Base-by-base conservation (phyloP, 169 alveolate species). In the Sarcocystis neurona region DNA sequence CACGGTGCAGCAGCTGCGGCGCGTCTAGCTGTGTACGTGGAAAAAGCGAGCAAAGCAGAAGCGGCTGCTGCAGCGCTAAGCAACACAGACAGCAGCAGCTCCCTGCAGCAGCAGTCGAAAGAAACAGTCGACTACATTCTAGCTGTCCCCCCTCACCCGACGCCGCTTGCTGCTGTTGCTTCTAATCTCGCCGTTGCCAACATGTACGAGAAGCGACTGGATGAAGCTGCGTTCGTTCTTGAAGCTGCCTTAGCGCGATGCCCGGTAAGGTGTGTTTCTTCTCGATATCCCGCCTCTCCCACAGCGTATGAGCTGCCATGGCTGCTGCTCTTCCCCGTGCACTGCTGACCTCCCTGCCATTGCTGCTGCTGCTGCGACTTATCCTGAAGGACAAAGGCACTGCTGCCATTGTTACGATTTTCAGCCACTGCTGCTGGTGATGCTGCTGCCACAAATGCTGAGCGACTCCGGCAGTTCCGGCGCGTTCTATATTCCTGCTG, bases 171-270 rank as follows among this genome's bases (percentile, higher is more conserved):
- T 15, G 32, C 34, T 39, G 5, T 53, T 2, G 47, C 82, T n/a
- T 27, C 82, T 30, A 72, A 72, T 18, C 82, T 41, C 56, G 82
- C 82, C 15, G 82, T 72, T 12, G 56, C 82, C 1, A 2, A 4
- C 56, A 23, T 72, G 82, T 72, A 72, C 56, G 82, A 72, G 18
- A 72, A 39, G 27, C 34, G 41, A 12, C 82, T 72, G 37, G 34
- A 37, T 18, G 82, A 72, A 56, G 82, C 82, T 15, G 41, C 82
- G 2, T 34, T 37, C 58, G 82, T 32, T 2, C 82, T 72, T 30
- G 82, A 72, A 39, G 34, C 58, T 32, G 82, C 56, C 56, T 39
- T 72, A 56, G 82, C 34, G 34, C 82, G 82, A 10, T 53, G 41
- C 1, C 56, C 82, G 56, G 82, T 72, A 37, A 34, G 82, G n/a